phyloP scores from a whole-genome alignment of 495 filamentous ascomycete species.

The Parachaetomium inaequale region DNA sequence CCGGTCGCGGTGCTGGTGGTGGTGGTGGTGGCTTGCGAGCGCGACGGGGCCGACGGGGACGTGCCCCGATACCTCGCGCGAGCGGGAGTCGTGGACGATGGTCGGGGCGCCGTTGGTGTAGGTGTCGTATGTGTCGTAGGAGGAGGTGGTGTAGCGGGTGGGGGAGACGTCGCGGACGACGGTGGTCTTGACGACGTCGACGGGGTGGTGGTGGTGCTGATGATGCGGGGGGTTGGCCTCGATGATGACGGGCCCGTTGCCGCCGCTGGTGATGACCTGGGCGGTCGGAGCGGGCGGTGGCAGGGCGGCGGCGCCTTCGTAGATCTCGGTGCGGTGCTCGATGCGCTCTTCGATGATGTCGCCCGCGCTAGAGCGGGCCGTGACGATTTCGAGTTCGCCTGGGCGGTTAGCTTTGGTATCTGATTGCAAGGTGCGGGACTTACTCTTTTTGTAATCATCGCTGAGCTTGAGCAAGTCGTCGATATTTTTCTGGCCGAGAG shows the following conservation, averaged over 20 bases:
- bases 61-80: constrained; percentile 46
- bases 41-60: constrained; percentile 53
- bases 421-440: constrained; percentile 8
- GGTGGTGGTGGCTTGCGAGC: constrained; percentile 16
- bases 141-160: constrained; percentile 22
- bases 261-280: constrained; percentile 5
- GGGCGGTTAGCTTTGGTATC: constrained; percentile 17
- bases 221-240: constrained; percentile 38
- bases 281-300: neutral
- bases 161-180: constrained; percentile 41
- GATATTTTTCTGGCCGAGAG: constrained; percentile 83
- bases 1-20: constrained; percentile 24
- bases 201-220: constrained; percentile 18
- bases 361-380: constrained; percentile 36
- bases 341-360: constrained; percentile 42
- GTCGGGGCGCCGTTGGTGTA: constrained; percentile 27
- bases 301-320: constrained; percentile 10
- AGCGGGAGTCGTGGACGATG: constrained; percentile 33
- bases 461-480: constrained; percentile 81
- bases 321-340: constrained; percentile 24
- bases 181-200: constrained; percentile 42
- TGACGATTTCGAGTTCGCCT: constrained; percentile 40
- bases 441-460: constrained; percentile 61
- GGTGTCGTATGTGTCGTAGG: constrained; percentile 26
- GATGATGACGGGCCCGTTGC: constrained; percentile 35